phyloP scores from a whole-genome alignment of 495 filamentous ascomycete genomes.

The Penicillium arizonense region DNA sequence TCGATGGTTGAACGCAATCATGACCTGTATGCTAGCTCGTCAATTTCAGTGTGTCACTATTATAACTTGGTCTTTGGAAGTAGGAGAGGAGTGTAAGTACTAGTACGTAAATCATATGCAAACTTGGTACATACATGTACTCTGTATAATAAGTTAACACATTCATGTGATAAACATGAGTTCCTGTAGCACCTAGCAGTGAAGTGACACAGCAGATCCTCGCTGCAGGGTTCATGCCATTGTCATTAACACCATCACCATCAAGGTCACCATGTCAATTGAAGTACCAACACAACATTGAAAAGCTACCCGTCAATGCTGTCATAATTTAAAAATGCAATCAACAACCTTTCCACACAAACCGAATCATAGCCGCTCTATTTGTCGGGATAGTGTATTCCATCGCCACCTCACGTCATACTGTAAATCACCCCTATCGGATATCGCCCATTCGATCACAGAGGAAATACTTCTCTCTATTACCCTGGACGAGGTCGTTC shows the following conservation, averaged over 20 bases:
- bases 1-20: conserved; percentile 18
- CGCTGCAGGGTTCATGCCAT: neutral
- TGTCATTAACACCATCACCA: no score
- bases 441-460: neutral
- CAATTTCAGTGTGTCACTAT: conserved; percentile 12
- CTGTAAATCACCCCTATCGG: neutral
- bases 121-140: no score
- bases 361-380: neutral
- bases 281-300: neutral
- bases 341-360: no score
- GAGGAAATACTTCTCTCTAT: neutral
- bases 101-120: no score
- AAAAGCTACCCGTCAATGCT: neutral
- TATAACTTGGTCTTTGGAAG: neutral
- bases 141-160: no score
- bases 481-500: neutral
- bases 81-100: neutral
- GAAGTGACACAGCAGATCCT: neutral
- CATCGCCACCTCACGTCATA: conserved; percentile 15
- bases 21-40: conserved; percentile 23
- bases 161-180: no score
- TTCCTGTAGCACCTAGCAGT: no score
- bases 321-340: no score
- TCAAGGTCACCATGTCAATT: neutral
- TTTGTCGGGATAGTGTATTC: neutral